These are phyloP conservation scores for Pestalotiopsis sp. DNA, from an alignment of 2,329 filamentous ascomycete species.

Conservation along the genomic window DNA sequence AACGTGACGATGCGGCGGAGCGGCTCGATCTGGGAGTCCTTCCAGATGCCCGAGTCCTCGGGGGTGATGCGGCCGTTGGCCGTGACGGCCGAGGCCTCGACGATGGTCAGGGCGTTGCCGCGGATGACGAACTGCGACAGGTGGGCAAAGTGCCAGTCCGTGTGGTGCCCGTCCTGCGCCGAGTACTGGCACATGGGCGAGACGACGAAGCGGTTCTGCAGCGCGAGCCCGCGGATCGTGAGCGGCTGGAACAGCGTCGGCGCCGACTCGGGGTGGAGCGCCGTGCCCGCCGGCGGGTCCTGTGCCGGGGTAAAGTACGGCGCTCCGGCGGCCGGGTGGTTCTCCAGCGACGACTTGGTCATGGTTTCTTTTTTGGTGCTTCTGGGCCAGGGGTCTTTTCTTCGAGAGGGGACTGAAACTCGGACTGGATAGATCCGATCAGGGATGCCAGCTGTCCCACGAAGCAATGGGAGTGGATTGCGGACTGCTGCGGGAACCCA, in stretches of 20 bases:
- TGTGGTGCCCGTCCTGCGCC: conserved; percentile 67
- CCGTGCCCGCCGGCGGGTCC: conserved; percentile 51
- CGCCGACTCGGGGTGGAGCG: conserved; percentile 40
- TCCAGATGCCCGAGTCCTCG: conserved; percentile 79
- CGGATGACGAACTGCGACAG: conserved; percentile 77
- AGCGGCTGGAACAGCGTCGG: conserved; percentile 61
- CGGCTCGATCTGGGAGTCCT: conserved; percentile 77
- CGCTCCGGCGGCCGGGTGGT: conserved; percentile 43
- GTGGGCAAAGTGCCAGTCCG: conserved; percentile 81
- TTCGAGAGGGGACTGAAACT: neutral
- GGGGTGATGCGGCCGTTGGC: conserved; percentile 83
- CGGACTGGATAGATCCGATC: neutral
- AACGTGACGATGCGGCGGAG: conserved; percentile 67
- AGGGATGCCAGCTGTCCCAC: neutral
- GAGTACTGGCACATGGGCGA: conserved; percentile 66
- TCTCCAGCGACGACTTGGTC: conserved; percentile 18
- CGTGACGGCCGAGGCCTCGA: conserved; percentile 78
- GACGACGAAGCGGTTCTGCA: conserved; percentile 60
- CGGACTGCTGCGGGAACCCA: neutral
- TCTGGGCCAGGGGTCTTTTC: neutral
- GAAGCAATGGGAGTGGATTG: neutral
- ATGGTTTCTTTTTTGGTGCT: neutral
- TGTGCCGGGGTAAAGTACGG: conserved; percentile 60
- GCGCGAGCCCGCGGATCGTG: conserved; percentile 64
- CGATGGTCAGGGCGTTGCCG: conserved; percentile 72